These are phyloP conservation scores for Penicillium olsonii DNA, from an alignment of 2,329 filamentous ascomycete genomes.

Conservation along the genomic window DNA sequence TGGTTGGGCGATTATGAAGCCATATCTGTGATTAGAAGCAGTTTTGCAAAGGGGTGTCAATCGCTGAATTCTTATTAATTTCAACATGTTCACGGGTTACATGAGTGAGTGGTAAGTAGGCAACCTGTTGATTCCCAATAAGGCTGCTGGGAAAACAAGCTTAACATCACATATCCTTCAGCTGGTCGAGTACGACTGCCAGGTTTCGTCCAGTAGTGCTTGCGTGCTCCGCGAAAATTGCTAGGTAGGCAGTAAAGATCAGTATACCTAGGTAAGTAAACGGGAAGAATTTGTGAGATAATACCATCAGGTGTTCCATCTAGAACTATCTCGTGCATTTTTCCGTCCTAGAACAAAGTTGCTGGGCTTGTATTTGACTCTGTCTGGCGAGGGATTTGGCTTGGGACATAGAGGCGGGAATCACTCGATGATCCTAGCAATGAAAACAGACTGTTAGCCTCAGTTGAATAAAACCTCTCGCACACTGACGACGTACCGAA, in stretches of 20 bases:
- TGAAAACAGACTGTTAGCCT: conserved; percentile 16
- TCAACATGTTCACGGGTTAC: no score
- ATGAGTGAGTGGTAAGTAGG: not conserved
- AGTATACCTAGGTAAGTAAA: conserved; percentile 3
- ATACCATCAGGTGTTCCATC: conserved; percentile 29
- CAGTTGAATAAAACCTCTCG: conserved; percentile 1
- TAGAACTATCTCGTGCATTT: conserved; percentile 29
- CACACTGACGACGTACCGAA: conserved; percentile 18
- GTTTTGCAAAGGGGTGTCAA: no score
- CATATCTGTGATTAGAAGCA: no score
- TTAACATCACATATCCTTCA: conserved; percentile 24
- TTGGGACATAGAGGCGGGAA: conserved; percentile 26
- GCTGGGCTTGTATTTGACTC: conserved; percentile 26
- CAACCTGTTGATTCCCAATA: not conserved
- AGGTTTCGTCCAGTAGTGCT: conserved; percentile 19
- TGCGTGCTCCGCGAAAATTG: conserved; percentile 24
- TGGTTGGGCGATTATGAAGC: no score
- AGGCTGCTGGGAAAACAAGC: not conserved
- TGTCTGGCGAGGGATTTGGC: conserved; percentile 20
- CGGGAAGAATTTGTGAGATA: not conserved
- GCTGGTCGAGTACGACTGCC: conserved; percentile 13
- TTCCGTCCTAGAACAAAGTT: conserved; percentile 24
- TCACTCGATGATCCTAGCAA: conserved; percentile 19
- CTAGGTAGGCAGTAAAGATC: conserved; percentile 17
- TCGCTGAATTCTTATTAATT: no score